Evolutionary conservation across 306 rosid species (phyloP).

Genomic region (Herpetospermum pedunculosum): DNA sequence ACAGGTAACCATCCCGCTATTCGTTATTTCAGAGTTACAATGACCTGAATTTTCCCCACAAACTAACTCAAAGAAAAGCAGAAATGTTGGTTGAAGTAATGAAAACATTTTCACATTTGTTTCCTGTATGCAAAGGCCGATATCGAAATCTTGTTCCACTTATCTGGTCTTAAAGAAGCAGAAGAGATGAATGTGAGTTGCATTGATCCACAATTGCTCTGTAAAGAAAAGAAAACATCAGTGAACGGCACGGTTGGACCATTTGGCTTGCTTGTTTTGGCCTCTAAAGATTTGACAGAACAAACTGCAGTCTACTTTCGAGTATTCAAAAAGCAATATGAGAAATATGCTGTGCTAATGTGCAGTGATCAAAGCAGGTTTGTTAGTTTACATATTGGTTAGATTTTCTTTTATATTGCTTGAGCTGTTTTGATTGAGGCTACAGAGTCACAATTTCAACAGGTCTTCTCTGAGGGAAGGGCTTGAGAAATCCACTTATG

Average conservation of each 20-base stretch:
- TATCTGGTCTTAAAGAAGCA: constrained; percentile 24
- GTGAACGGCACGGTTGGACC: constrained; percentile 37
- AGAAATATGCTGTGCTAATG: constrained; percentile 39
- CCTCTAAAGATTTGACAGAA: constrained; percentile 37
- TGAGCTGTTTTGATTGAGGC: background rate
- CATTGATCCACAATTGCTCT: constrained; percentile 37
- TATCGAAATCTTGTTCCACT: constrained; percentile 37
- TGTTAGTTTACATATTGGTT: background rate
- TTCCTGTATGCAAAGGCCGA: constrained; percentile 30
- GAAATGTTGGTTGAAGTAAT: background rate
- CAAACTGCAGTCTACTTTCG: constrained; percentile 42
- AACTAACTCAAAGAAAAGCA: background rate
- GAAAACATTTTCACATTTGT: background rate
- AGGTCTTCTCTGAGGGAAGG: constrained; percentile 48
- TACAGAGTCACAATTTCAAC: constrained; percentile 1
- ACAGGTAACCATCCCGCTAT: constrained; percentile 24
- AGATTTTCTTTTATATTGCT: background rate
- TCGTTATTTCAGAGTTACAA: background rate
- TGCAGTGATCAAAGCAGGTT: constrained; percentile 70
- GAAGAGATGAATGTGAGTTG: constrained; percentile 24
- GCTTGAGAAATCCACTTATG: constrained; percentile 41
- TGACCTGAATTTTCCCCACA: background rate
- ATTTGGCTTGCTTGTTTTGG: constrained; percentile 50
- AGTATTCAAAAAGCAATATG: constrained; percentile 23
- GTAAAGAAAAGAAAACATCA: constrained; percentile 27